These are phyloP conservation scores for Bretschneidera sinensis DNA, from an alignment of 345 rosid genomes.

Conservation along the genomic window DNA sequence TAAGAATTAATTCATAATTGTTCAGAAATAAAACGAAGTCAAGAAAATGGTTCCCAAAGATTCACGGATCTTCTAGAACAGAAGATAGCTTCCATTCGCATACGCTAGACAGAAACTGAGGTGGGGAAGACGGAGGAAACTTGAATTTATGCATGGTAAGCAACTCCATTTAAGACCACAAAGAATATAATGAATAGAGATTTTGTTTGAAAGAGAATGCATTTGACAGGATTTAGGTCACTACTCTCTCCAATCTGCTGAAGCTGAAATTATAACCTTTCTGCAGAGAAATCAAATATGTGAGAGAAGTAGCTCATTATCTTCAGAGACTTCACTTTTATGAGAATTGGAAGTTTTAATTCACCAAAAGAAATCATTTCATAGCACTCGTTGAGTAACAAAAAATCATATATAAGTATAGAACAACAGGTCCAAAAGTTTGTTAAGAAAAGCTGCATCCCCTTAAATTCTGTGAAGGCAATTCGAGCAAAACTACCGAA, in stretches of 20 bases:
- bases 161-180: no score
- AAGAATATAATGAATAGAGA: no score
- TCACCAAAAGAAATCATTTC: neutral
- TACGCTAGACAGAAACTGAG: no score
- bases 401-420: no score
- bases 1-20: neutral
- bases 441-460: neutral
- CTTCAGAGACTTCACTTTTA: no score
- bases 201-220: no score
- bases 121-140: no score
- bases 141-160: no score
- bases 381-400: no score
- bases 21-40: neutral
- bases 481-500: neutral
- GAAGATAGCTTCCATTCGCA: no score
- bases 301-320: neutral
- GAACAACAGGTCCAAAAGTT: no score
- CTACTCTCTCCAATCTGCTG: neutral
- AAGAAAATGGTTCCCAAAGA: neutral
- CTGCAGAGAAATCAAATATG: neutral
- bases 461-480: neutral
- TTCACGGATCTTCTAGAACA: neutral
- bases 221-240: no score
- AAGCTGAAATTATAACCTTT: slow-evolving; percentile 1
- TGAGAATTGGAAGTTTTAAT: neutral